phyloP scores from a whole-genome alignment of 352 stramenopile genomes.

The Discostella stelligera region DNA sequence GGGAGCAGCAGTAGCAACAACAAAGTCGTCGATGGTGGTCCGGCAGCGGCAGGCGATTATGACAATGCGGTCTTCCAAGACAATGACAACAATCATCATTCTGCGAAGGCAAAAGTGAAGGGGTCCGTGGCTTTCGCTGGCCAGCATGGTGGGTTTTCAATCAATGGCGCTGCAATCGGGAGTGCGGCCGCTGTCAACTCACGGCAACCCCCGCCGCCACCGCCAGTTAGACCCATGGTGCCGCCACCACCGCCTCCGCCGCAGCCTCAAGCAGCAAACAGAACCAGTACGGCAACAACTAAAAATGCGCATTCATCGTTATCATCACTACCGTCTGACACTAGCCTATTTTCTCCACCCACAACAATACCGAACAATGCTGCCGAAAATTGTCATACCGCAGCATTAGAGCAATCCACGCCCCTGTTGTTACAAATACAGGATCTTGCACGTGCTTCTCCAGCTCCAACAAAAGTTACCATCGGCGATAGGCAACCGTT shows the following conservation, averaged over 20 bases:
- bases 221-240: too few species aligned
- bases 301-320: not conserved
- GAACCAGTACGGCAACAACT: not conserved
- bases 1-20: not conserved
- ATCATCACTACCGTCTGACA: not conserved
- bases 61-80: not conserved
- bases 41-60: not conserved
- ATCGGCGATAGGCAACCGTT: constrained; percentile 22
- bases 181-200: not conserved
- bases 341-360: not conserved
- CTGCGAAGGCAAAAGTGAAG: not conserved
- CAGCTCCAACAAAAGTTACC: constrained; percentile 31
- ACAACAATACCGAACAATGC: constrained; percentile 1
- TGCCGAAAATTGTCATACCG: not conserved
- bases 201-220: not conserved
- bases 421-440: constrained; percentile 27
- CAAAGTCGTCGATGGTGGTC: not conserved
- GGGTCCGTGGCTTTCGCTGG: not conserved
- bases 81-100: not conserved
- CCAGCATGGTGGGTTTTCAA: not conserved
- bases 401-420: constrained; percentile 6
- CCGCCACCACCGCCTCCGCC: not conserved
- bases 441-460: constrained; percentile 30
- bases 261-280: not conserved
- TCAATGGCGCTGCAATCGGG: not conserved